Conservation (phyloP, 176 grass and related monocot genomes). For the Avena eriantha region DNA sequence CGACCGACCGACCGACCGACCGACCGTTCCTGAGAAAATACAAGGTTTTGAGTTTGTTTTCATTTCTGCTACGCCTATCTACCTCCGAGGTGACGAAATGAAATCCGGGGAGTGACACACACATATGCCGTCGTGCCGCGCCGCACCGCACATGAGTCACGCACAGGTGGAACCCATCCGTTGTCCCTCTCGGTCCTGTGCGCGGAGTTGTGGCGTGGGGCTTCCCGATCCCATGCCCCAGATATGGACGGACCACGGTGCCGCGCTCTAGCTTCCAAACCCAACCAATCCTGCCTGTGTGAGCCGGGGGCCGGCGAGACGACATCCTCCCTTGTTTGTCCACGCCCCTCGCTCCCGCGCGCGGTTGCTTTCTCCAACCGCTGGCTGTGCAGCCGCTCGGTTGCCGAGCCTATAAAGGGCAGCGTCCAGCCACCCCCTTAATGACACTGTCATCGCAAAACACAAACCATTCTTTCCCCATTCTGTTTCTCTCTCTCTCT, state of each 20-base stretch:
- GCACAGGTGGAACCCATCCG: not conserved
- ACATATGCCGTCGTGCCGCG: not conserved
- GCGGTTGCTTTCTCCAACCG: constrained; percentile 50
- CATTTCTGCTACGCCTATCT: not conserved
- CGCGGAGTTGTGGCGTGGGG: not conserved
- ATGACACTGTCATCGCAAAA: constrained; percentile 41
- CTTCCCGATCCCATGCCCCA: not conserved
- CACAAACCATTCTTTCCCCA: not conserved
- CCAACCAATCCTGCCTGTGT: not conserved
- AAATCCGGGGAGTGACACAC: not conserved
- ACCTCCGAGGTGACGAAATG: not conserved
- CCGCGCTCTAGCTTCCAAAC: constrained; percentile 13
- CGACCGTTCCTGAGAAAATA: not conserved
- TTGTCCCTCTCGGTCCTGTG: not conserved
- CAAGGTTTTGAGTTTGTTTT: not conserved
- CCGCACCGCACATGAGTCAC: not conserved
- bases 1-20: not conserved
- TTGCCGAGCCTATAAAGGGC: constrained; percentile 43
- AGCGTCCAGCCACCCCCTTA: constrained; percentile 8
- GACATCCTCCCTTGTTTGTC: not conserved
- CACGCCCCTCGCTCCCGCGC: not conserved
- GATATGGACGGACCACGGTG: constrained; percentile 25
- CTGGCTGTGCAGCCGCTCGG: not conserved
- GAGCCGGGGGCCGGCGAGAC: not conserved
- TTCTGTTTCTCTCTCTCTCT: not conserved